Percentiles rank a stretch among this genome's conserved stretches.
Evolutionary conservation across 2,329 filamentous ascomycete species (phyloP).

Genomic region (Nigrospora oryzae): DNA sequence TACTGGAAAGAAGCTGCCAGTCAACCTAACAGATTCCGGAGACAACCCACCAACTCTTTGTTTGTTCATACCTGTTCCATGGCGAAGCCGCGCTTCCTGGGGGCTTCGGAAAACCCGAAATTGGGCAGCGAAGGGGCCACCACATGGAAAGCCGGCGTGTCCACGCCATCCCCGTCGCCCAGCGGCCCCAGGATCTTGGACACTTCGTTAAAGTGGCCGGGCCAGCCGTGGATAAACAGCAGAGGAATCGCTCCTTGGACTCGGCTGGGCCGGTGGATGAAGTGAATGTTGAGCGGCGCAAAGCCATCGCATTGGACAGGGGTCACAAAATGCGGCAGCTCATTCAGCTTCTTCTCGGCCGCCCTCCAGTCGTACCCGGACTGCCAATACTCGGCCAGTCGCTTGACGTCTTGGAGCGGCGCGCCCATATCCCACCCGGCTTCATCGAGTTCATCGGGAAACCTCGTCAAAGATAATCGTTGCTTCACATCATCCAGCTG

Average conservation of each 20-base stretch:
- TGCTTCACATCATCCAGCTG: constrained; percentile 22
- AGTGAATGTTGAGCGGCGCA: constrained; percentile 26
- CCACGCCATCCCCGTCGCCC: constrained; percentile 20
- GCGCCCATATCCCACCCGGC: constrained; percentile 28
- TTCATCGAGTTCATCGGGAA: constrained; percentile 28
- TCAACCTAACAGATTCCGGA: neutral
- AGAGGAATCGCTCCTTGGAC: constrained; percentile 19
- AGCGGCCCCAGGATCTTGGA: constrained; percentile 49
- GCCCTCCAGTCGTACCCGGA: constrained; percentile 24
- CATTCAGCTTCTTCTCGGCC: constrained; percentile 23
- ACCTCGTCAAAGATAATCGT: constrained; percentile 22
- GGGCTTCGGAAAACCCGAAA: constrained; percentile 35
- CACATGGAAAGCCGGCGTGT: constrained; percentile 39
- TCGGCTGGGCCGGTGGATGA: constrained; percentile 24
- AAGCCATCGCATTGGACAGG: constrained; percentile 27
- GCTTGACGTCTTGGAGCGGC: constrained; percentile 25
- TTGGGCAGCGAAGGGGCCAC: constrained; percentile 51
- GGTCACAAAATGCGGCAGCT: constrained; percentile 24
- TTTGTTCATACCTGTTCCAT: constrained; percentile 23
- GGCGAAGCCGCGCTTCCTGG: constrained; percentile 44
- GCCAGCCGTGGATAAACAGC: constrained; percentile 35
- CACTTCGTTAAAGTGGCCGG: constrained; percentile 61
- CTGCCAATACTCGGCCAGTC: constrained; percentile 24
- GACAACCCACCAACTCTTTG: neutral
- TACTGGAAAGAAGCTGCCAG: constrained; percentile 29